These are phyloP conservation scores for Fusarium solani-melongenae DNA, from an alignment of 2,329 filamentous ascomycete genomes.

Conservation along the genomic window DNA sequence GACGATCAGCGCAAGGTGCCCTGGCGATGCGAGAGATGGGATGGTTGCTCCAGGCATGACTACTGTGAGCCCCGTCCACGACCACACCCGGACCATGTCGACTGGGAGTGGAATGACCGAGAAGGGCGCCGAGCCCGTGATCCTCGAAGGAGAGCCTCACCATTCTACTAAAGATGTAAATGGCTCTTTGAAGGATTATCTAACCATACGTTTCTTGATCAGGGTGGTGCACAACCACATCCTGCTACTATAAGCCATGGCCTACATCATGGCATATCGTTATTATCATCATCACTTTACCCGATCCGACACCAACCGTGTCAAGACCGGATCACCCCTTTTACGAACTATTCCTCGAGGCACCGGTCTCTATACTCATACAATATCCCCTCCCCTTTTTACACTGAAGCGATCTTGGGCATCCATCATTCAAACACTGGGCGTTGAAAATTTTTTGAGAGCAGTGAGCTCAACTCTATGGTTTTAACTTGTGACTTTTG, in stretches of 20 bases:
- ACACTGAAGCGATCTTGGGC: slow-evolving; percentile 17
- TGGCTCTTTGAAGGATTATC: slow-evolving; percentile 21
- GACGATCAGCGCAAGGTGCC: slow-evolving; percentile 30
- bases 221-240: background rate
- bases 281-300: background rate
- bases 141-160: slow-evolving; percentile 38
- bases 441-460: slow-evolving; percentile 33
- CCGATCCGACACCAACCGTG: background rate
- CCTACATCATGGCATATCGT: background rate
- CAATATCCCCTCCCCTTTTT: slow-evolving; percentile 25
- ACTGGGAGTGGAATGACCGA: slow-evolving; percentile 50
- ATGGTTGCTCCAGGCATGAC: slow-evolving; percentile 22
- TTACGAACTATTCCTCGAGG: slow-evolving; percentile 9
- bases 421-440: slow-evolving; percentile 1
- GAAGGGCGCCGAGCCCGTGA: slow-evolving; percentile 47
- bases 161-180: slow-evolving; percentile 44
- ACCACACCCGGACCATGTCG: slow-evolving; percentile 34
- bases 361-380: slow-evolving; percentile 32
- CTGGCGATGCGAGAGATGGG: slow-evolving; percentile 34
- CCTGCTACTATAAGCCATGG: slow-evolving; percentile 10
- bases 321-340: background rate
- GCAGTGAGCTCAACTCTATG: slow-evolving; percentile 2
- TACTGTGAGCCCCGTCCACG: slow-evolving; percentile 33
- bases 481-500: background rate
- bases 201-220: slow-evolving; percentile 18